Conservation (phyloP, 1,139 yeast genomes). For the Debaryomyces robertsiae region DNA sequence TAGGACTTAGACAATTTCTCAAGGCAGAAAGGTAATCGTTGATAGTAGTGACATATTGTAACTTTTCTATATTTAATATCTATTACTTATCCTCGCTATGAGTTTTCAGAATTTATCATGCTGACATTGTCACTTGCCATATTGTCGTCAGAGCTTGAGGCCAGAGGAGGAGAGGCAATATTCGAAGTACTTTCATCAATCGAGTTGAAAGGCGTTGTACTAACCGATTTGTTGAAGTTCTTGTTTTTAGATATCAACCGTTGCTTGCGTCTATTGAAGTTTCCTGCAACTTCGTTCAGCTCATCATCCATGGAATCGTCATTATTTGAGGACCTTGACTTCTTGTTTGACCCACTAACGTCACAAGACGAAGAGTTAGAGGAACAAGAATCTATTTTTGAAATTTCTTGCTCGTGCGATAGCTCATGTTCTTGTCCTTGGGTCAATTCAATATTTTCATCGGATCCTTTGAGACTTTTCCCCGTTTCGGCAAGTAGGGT, state of each 20-base stretch:
- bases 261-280: constrained; percentile 35
- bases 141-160: constrained; percentile 15
- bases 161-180: constrained; percentile 11
- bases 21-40: no score
- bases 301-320: constrained; percentile 15
- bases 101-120: constrained; percentile 6
- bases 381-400: constrained; percentile 1
- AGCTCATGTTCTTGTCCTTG: constrained; percentile 13
- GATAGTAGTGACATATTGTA: no score
- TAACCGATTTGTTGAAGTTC: constrained; percentile 27
- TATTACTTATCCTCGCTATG: constrained; percentile 4
- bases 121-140: constrained; percentile 11
- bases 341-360: constrained; percentile 16
- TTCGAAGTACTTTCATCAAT: constrained; percentile 9
- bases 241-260: constrained; percentile 35
- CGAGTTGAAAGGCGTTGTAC: constrained; percentile 17
- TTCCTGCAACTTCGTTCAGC: constrained; percentile 20
- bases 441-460: no score
- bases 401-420: background rate
- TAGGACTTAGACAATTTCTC: no score
- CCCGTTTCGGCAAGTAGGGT: constrained; percentile 27
- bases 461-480: constrained; percentile 13
- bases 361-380: background rate
- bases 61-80: background rate
- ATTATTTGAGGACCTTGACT: constrained; percentile 23